Percentiles rank a stretch among this genome's conserved stretches.
These are phyloP conservation scores for Ormosia emarginata DNA, from an alignment of 306 rosid species.

Conservation along the genomic window DNA sequence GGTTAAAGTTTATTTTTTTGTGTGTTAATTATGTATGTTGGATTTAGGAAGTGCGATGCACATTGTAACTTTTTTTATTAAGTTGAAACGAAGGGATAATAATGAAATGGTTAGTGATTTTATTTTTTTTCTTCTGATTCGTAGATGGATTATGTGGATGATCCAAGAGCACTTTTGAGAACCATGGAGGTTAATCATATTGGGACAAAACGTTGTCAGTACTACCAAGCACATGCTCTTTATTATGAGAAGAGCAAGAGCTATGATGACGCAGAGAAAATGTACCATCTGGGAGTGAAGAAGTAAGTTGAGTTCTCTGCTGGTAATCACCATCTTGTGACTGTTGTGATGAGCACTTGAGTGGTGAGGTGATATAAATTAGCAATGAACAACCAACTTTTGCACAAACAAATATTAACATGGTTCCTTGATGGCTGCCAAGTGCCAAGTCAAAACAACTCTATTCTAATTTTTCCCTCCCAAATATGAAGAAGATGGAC, in stretches of 20 bases:
- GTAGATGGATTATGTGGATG: slow-evolving; percentile 88
- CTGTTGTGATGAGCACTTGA: background rate
- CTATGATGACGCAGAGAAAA: slow-evolving; percentile 76
- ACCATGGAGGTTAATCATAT: slow-evolving; percentile 74
- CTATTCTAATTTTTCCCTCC: background rate
- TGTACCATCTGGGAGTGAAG: slow-evolving; percentile 46
- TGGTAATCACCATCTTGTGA: background rate
- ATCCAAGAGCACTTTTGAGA: slow-evolving; percentile 55
- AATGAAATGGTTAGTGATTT: background rate
- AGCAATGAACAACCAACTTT: background rate
- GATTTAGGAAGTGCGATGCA: background rate
- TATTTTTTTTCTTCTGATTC: background rate
- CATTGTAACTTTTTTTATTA: background rate
- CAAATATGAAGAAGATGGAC: background rate
- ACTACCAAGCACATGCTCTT: slow-evolving; percentile 74
- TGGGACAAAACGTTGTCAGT: slow-evolving; percentile 65
- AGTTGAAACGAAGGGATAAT: background rate
- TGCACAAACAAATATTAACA: background rate
- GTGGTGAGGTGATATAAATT: background rate
- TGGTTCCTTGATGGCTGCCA: background rate
- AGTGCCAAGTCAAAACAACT: background rate
- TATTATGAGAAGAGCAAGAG: slow-evolving; percentile 78
- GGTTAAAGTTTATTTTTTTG: background rate
- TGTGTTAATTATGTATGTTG: background rate
- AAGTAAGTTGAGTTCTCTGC: slow-evolving; percentile 45